Evolutionary conservation across 139 green algal species (phyloP), one percentile per base, ranked within the genome.

Genomic region (Deuterostichococcus epilithicus): DNA sequence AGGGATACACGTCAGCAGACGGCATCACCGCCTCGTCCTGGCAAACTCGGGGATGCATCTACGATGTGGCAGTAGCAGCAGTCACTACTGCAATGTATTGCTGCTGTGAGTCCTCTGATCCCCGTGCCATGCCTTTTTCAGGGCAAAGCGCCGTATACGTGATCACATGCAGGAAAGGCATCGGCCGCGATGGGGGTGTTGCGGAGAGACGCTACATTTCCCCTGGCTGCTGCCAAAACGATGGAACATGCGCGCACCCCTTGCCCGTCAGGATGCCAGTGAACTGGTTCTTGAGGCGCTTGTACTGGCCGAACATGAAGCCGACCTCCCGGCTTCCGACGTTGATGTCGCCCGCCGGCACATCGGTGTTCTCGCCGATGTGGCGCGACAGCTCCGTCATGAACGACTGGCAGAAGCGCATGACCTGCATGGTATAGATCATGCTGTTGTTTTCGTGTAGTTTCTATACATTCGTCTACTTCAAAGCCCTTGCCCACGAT

Each of bases 301-400:
- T 95, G 86, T 94, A 97, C 83, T 97, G 92, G 3, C 92, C 92
- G 77, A 88, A 96, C 82, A 97, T 72, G 82, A 86, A 97, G 25
- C 92, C 92, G 63, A 97, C 89, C 82, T 94, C 89, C 20, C 79
- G 67, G 3, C 67, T 47, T 28, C 68, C 63, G 28, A 94, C 89
- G 36, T 90, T 90, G 63, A 97, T 97, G 80, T 97, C 92, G 28
- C 92, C 92, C 15, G 92, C 92, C 18, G 92, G 92, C 58, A 96
- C 86, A 79, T 97, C 92, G 0, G 80, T 88, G 47, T 86, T 75
- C 47, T 33, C n/a, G 47, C 81, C 80, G 30, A 87, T 84, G 79
- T 88, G 76, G 42, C 65, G 68, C 35, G 37, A 72, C 60, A 96
- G 84, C 85, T 95, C 92, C 1, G 86, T 92, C 90, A 96, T 95